Percentiles rank a stretch among this genome's conserved stretches.
Conservation (phyloP, 371 early-diverging fungal genomes). For the Fennellomyces sp. region DNA sequence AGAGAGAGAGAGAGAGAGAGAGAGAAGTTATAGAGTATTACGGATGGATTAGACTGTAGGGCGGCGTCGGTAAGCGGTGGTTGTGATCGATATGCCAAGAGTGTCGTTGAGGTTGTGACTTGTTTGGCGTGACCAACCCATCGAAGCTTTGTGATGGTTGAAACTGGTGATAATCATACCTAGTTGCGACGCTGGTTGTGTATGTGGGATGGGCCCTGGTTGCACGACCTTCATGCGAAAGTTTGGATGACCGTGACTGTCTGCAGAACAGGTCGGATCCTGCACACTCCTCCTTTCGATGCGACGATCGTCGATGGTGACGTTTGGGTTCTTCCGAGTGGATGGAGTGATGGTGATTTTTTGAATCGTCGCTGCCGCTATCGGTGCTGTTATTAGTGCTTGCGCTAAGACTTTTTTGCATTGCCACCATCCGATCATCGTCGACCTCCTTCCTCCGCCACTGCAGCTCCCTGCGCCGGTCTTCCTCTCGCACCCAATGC, state of each 20-base stretch:
- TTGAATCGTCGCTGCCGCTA: background rate
- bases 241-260: background rate
- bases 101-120: constrained; percentile 6
- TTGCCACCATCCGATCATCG: background rate
- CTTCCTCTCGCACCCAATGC: constrained; percentile 34
- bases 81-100: constrained; percentile 8
- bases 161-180: background rate
- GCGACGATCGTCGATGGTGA: constrained; percentile 2
- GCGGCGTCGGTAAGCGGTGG: constrained; percentile 11
- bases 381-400: background rate
- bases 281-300: background rate
- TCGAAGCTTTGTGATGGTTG: constrained; percentile 7
- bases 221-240: background rate
- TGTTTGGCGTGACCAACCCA: background rate
- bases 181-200: background rate
- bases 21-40: background rate
- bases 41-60: constrained; percentile 10
- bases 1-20: background rate
- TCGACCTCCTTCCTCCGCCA: constrained; percentile 17
- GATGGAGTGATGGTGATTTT: background rate
- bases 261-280: background rate
- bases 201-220: constrained; percentile 3
- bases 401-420: background rate
- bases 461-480: constrained; percentile 18
- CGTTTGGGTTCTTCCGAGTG: background rate